Percentiles rank a stretch among this genome's conserved stretches.
These are phyloP conservation scores for Colletotrichum orchidophilum DNA, from an alignment of 2,329 filamentous ascomycete species.

Conservation along the genomic window DNA sequence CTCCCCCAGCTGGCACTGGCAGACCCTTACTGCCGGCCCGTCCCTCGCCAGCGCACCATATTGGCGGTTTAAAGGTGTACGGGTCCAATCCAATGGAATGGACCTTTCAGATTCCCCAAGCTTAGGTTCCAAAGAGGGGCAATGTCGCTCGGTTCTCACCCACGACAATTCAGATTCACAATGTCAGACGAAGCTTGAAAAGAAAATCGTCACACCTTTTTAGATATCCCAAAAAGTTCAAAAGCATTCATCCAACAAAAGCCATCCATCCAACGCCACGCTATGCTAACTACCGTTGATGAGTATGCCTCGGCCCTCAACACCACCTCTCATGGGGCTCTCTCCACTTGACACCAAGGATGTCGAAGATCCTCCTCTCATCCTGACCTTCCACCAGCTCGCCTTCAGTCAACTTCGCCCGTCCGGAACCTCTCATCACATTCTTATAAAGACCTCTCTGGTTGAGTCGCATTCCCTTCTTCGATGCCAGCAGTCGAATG, in stretches of 20 bases:
- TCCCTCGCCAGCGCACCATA: constrained; percentile 3
- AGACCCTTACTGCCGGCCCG: constrained; percentile 28
- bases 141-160: too few relatives aligned
- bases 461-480: constrained; percentile 85
- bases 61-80: not conserved
- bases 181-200: not conserved
- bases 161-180: not conserved
- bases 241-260: not conserved
- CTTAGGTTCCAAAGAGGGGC: not conserved
- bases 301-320: constrained; percentile 44
- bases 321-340: constrained; percentile 81
- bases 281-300: constrained; percentile 8
- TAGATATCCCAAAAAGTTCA: not conserved
- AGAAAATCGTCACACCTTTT: not conserved
- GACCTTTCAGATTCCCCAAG: not conserved
- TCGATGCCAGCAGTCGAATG: constrained; percentile 80
- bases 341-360: constrained; percentile 85
- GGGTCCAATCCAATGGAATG: too few relatives aligned
- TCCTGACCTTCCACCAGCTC: constrained; percentile 76
- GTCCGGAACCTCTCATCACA: constrained; percentile 67
- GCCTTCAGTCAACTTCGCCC: constrained; percentile 73
- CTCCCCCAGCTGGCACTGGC: constrained; percentile 15
- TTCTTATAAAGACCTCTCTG: constrained; percentile 82
- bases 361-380: constrained; percentile 83
- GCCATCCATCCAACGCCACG: constrained; percentile 14